phyloP scores from a whole-genome alignment of 176 grass and related monocot species.

The Chloris gayana region DNA sequence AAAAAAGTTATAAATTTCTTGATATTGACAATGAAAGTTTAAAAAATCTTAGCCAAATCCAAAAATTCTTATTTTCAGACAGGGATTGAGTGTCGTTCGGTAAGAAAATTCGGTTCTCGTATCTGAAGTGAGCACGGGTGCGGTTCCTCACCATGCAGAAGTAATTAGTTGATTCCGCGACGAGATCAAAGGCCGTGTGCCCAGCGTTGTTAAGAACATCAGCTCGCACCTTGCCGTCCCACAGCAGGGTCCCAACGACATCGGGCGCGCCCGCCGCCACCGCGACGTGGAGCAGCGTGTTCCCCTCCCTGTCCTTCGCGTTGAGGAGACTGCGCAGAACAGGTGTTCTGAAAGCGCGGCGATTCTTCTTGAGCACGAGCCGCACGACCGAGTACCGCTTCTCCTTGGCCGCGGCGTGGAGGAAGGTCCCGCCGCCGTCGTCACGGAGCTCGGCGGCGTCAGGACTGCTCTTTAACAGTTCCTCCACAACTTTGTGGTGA shows the following conservation, averaged over 20 bases:
- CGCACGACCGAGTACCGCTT: background rate
- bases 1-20: no score
- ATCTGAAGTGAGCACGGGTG: no score
- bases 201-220: slow-evolving; percentile 15
- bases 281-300: slow-evolving; percentile 35
- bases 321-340: no score
- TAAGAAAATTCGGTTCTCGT: no score
- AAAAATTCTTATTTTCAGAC: no score
- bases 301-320: slow-evolving; percentile 16
- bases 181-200: slow-evolving; percentile 7
- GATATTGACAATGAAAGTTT: no score
- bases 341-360: no score
- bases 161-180: background rate
- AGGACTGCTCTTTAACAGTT: background rate
- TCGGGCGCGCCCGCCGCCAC: background rate
- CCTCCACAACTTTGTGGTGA: background rate
- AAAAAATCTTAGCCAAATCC: no score
- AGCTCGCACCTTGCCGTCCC: background rate
- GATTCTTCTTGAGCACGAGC: background rate
- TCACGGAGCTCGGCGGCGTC: slow-evolving; percentile 15
- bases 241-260: background rate
- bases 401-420: slow-evolving; percentile 23
- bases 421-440: background rate
- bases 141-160: background rate
- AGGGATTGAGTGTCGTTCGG: no score